phyloP scores from a whole-genome alignment of 148 eudicot genomes.

The Rhododendron mucronatum region DNA sequence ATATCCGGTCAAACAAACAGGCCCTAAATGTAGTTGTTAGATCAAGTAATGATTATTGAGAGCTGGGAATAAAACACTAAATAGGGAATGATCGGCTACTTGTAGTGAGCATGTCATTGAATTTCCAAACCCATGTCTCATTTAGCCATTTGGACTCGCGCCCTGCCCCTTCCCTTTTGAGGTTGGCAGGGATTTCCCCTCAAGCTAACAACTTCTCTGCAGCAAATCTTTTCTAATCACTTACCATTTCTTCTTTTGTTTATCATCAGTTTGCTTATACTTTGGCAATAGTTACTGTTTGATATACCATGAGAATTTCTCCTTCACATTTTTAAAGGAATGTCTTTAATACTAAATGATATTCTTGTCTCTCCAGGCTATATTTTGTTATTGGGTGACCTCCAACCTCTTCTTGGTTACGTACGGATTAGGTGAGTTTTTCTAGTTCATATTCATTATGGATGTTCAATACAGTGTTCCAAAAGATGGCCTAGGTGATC shows the following conservation, averaged over 20 bases:
- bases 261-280: not conserved
- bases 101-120: not conserved
- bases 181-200: not conserved
- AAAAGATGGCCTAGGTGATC: not conserved
- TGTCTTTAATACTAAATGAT: not conserved
- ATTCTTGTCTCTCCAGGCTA: constrained; percentile 53
- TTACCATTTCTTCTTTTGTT: not conserved
- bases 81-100: not conserved
- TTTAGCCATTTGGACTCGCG: not conserved
- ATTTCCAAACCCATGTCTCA: not conserved
- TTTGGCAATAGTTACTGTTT: not conserved
- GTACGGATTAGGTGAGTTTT: constrained; percentile 70
- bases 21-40: not conserved
- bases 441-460: not conserved
- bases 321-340: not conserved
- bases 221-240: not conserved
- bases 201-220: not conserved
- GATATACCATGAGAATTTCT: not conserved
- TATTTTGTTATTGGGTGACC: constrained; percentile 93
- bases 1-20: not conserved
- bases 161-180: not conserved
- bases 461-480: not conserved
- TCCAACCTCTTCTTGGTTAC: constrained; percentile 78
- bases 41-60: not conserved
- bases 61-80: not conserved